phyloP scores from a whole-genome alignment of 2,329 filamentous ascomycete genomes.

The Aureobasidium mangrovei region DNA sequence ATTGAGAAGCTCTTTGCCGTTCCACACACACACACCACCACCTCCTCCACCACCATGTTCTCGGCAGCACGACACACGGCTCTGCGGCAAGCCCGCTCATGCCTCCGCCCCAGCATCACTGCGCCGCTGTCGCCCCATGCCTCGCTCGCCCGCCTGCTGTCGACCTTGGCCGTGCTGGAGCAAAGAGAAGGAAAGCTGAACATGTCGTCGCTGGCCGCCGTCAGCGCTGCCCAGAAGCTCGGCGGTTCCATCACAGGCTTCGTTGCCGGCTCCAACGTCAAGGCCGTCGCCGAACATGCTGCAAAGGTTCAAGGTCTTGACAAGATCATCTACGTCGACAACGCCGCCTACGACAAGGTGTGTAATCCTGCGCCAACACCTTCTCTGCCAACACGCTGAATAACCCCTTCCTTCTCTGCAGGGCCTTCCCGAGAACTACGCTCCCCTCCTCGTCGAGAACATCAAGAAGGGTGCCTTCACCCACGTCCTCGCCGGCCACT shows the following conservation, averaged over 20 bases:
- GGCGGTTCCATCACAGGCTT: conserved; percentile 82
- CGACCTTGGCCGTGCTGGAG: conserved; percentile 84
- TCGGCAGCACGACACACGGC: conserved; percentile 17
- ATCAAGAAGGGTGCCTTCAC: conserved; percentile 93
- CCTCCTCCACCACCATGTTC: conserved; percentile 16
- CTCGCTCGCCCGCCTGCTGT: conserved; percentile 61
- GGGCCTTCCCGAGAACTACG: conserved; percentile 89
- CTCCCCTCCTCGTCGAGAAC: conserved; percentile 88
- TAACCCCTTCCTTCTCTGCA: not conserved
- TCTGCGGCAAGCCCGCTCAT: conserved; percentile 19
- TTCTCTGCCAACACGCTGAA: not conserved
- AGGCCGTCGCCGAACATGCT: conserved; percentile 68
- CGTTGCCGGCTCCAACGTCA: conserved; percentile 71
- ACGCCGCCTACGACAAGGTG: conserved; percentile 85
- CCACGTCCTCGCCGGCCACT: conserved; percentile 83
- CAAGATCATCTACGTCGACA: conserved; percentile 85
- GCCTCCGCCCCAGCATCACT: conserved; percentile 24
- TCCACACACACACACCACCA: not conserved
- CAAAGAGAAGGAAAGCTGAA: conserved; percentile 86
- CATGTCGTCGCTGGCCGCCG: conserved; percentile 68
- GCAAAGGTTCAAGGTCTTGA: conserved; percentile 85
- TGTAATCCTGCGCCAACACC: not conserved
- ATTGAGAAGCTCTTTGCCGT: not conserved
- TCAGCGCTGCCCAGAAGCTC: conserved; percentile 78
- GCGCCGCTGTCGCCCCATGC: conserved; percentile 42